Evolutionary conservation across 2,329 filamentous ascomycete genomes (phyloP), one percentile per base, ranked within the genome.

Genomic region (Neopestalotiopsis clavispora): DNA sequence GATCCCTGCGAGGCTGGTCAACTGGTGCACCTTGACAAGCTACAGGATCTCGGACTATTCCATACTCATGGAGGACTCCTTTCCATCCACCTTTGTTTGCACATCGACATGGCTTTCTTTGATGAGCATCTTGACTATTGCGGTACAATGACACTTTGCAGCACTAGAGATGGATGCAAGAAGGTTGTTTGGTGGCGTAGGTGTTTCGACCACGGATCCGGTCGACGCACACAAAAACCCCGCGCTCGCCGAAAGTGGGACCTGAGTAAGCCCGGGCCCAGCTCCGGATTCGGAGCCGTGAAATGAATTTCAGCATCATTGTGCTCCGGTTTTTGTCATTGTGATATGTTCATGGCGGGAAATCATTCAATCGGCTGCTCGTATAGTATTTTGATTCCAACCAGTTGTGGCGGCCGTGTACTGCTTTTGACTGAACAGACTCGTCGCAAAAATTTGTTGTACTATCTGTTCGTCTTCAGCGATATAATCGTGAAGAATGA

Each of bases 1-100:
- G 77, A 97, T 92, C 73, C 94, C 94, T 97, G 78, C 72, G 69
- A 66, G 69, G 69, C 23, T 52, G n/a, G 45, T 52, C 45, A 65
- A 69, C 71, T 60, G 66, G 67, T 38, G 40, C 14, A 49, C 20
- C 12, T 38, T 10, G 10, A 38, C 34, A 20, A 14, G 30, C 30
- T 62, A 34, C n/a, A 12, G 32, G 12, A 17, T 59, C 32, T 70
- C 68, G 61, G 42, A 67, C 67, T 61, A 66, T 38, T 38, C 12
- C 59, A 72, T 77, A 87, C 87, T 84, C 87, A 89, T 89, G 34
- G 84, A 78, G 70, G 82, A 81, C 71, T 86, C 83, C 76, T 86
- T 86, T 75, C 86, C 86, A 77, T 87, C 83, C 78, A 82, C 85
- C 72, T 77, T 81, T 62, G 82, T 85, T 69, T 80, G 78, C 69